Evolutionary conservation across 257 asterid species (phyloP), one percentile per base, ranked within the genome.

Genomic region (Avicennia marina): DNA sequence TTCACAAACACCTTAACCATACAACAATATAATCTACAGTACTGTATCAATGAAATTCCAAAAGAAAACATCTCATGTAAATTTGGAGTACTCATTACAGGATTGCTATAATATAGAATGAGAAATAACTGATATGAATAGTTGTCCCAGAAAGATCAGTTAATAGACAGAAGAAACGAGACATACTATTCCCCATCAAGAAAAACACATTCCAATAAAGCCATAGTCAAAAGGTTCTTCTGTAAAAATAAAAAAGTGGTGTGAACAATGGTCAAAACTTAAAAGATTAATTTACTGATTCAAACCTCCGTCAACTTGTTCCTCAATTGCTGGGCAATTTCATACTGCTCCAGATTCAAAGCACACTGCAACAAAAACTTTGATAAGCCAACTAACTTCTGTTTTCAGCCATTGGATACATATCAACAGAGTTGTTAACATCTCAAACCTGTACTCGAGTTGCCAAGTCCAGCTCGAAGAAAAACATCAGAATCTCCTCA

Each of bases 321-420:
- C 81, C 98, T 86, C 78, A 91, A 68, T 64, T 88, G 85, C 75
- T 86, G 83, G 4, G 97, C 98, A 64, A 75, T 72, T 34, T 91
- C 98, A 65, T 80, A 91, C 85, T 91, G 84, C 80, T 91, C 98
- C 89, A 89, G 62, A 53, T 91, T 91, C 94, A 88, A 68, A 63
- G 95, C 94, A 75, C 82, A 91, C 98, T 91, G 95, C 86, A 74
- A 62, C 36, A 51, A 22, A 20, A 65, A 53, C 55, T 69, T 11
- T n/a, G 34, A 53, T 19, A 36, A 69, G 68, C 32, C 65, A 33
- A 45, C 8, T 7, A 51, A 24, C 10, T 12, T 11, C 10, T 32
- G 39, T 57, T 59, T 32, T 21, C 57, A 47, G 40, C 52, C 24
- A 46, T 60, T 25, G 6, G 4, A 60, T 50, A 63, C 47, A 25